Base-by-base conservation (phyloP, 352 stramenopile genomes). In the Halophytophthora batemanensis region DNA sequence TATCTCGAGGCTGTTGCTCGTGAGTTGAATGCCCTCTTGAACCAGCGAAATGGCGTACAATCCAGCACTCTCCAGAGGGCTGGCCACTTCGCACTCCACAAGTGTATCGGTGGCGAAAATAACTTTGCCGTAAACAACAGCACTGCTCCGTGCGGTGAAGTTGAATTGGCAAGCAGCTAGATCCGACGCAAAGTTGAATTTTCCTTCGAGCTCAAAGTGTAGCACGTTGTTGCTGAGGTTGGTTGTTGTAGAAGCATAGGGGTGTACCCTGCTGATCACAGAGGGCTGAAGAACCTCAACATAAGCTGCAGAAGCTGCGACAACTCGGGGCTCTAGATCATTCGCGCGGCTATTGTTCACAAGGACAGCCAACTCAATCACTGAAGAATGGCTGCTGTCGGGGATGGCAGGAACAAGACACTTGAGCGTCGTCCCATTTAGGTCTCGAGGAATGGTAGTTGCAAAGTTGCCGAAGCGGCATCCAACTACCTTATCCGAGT, bases 391-490 rank as follows among this genome's bases (percentile, higher is more conserved):
- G 23, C 65, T 58, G 31, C 15, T 25, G 15, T 47, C 22, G 10
- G 52, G 31, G 22, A 74, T 49, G 17, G 39, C 38, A 2, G 67
- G 70, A 14, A 81, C 18, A 21, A 54, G 34, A 33, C 70, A 81
- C 22, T 43, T 52, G 8, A 75, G 45, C 13, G 44, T 35, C 8
- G 53, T 68, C 17, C 46, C 52, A 18, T 55, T 70, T 11, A 22
- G 18, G 6, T 23, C 28, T 19, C 23, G 45, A 37, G 35, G 40
- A 19, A n/a, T 12, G 22, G 40, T 45, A 22, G 23, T 45, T 56
- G 12, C 33, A 18, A 71, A 45, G 38, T 50, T 46, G 50, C 61
- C 65, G 46, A 73, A 73, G 5, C 37, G 39, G 10, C 69, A 78
- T 0, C 31, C 45, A 39, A 61, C 19, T 1, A 14, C 14, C 2